phyloP scores from a whole-genome alignment of 1,139 yeast species.

The Geotrichum citri-aurantii region DNA sequence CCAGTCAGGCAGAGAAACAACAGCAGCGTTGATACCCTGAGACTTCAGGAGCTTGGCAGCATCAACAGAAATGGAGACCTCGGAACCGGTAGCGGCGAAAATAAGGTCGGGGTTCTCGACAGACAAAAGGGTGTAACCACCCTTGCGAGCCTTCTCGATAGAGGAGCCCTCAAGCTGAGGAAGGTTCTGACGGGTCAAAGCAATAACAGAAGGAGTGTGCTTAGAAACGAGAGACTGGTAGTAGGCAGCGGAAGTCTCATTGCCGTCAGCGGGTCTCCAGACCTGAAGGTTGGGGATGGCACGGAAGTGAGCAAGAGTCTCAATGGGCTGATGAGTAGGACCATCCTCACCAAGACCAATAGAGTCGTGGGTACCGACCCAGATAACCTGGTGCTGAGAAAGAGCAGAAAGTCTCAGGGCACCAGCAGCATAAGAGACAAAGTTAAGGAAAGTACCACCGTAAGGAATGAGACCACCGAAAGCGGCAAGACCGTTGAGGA shows the following conservation, averaged over 20 bases:
- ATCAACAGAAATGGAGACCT: slow-evolving; percentile 77
- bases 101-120: slow-evolving; percentile 64
- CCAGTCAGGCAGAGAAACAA: slow-evolving; percentile 94
- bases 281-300: slow-evolving; percentile 92
- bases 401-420: slow-evolving; percentile 93
- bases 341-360: slow-evolving; percentile 99
- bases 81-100: slow-evolving; percentile 92
- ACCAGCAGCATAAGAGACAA: slow-evolving; percentile 97
- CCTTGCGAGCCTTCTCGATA: slow-evolving; percentile 86
- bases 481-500: slow-evolving; percentile 96
- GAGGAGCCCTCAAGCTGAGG: slow-evolving; percentile 95
- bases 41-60: slow-evolving; percentile 66
- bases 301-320: slow-evolving; percentile 96
- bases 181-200: slow-evolving; percentile 94
- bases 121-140: slow-evolving; percentile 79
- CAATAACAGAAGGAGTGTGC: slow-evolving; percentile 82
- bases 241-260: slow-evolving; percentile 97
- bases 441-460: slow-evolving; percentile 98
- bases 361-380: slow-evolving; percentile 99
- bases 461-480: slow-evolving; percentile 90
- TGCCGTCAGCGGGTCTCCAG: slow-evolving; percentile 99
- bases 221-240: slow-evolving; percentile 63
- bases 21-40: slow-evolving; percentile 67
- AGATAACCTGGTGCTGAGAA: slow-evolving; percentile 87
- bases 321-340: slow-evolving; percentile 99